Percentiles rank a stretch among this genome's conserved stretches.
Evolutionary conservation across 371 early-diverging fungal genomes (phyloP).

Genomic region (Zychaea mexicana): DNA sequence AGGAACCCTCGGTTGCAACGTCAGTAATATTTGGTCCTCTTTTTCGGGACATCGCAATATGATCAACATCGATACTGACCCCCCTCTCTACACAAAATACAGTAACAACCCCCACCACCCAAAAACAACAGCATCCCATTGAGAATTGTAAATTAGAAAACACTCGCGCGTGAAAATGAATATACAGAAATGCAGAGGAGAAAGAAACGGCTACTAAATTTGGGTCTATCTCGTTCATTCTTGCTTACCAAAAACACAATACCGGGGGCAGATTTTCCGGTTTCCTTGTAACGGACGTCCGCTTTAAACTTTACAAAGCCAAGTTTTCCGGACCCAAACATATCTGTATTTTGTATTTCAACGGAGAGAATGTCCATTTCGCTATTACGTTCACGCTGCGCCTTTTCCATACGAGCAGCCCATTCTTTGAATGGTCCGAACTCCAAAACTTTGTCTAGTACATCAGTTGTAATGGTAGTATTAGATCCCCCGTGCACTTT

Average conservation of each 20-base stretch:
- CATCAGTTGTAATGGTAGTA: not conserved
- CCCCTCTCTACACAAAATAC: slow-evolving; percentile 81
- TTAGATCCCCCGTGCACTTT: slow-evolving; percentile 13
- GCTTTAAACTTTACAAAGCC: slow-evolving; percentile 81
- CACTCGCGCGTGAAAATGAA: too few species aligned
- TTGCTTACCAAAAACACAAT: slow-evolving; percentile 74
- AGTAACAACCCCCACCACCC: too few species aligned
- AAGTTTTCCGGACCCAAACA: slow-evolving; percentile 62
- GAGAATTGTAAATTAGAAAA: not conserved
- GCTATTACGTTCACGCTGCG: slow-evolving; percentile 35
- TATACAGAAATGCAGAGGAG: too few species aligned
- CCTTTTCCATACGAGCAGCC: slow-evolving; percentile 50
- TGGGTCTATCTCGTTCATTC: too few species aligned
- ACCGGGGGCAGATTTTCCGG: slow-evolving; percentile 67
- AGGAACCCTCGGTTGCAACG: slow-evolving; percentile 78
- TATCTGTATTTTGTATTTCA: slow-evolving; percentile 71
- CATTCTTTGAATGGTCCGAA: slow-evolving; percentile 71
- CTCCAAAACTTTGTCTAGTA: slow-evolving; percentile 37
- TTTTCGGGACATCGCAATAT: slow-evolving; percentile 46
- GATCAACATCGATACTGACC: slow-evolving; percentile 73
- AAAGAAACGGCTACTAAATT: too few species aligned
- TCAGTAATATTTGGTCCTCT: slow-evolving; percentile 62
- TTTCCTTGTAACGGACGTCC: slow-evolving; percentile 51
- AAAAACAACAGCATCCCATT: too few species aligned
- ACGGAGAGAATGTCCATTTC: slow-evolving; percentile 50